Percentiles rank a stretch among this genome's conserved stretches.
phyloP scores from a whole-genome alignment of 495 filamentous ascomycete genomes.

The Thozetella sp. region DNA sequence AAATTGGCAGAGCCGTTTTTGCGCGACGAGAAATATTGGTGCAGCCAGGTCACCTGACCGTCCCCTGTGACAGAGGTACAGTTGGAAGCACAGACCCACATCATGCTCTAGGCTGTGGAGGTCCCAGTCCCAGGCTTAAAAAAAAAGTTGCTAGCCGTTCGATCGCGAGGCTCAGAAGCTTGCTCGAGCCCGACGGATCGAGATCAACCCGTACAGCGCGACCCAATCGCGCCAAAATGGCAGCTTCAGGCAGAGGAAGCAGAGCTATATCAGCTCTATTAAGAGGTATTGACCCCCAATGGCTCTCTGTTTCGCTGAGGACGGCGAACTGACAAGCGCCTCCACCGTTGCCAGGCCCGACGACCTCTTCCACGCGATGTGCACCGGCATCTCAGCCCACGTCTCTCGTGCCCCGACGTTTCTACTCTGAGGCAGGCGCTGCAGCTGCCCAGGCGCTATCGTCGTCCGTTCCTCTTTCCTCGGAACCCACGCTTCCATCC shows the following conservation, averaged over 20 bases:
- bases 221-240: slow-evolving; percentile 34
- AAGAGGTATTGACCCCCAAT: slow-evolving; percentile 30
- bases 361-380: slow-evolving; percentile 4
- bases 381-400: neutral
- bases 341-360: neutral
- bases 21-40: too few relatives aligned
- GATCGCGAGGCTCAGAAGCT: neutral
- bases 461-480: neutral
- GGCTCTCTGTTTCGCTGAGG: neutral
- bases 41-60: too few relatives aligned
- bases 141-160: neutral
- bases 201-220: neutral
- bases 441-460: neutral
- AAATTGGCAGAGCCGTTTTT: too few relatives aligned
- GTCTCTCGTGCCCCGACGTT: neutral
- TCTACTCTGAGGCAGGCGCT: neutral
- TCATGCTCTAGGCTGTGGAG: too few relatives aligned
- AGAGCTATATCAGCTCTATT: slow-evolving; percentile 39
- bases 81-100: too few relatives aligned
- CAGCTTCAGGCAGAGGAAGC: slow-evolving; percentile 50
- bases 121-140: neutral
- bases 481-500: neutral
- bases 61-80: too few relatives aligned
- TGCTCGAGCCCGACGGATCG: neutral
- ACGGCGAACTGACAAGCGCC: slow-evolving; percentile 3